Evolutionary conservation across 768 basidiomycete species (phyloP).

Genomic region (Mycena amicta): DNA sequence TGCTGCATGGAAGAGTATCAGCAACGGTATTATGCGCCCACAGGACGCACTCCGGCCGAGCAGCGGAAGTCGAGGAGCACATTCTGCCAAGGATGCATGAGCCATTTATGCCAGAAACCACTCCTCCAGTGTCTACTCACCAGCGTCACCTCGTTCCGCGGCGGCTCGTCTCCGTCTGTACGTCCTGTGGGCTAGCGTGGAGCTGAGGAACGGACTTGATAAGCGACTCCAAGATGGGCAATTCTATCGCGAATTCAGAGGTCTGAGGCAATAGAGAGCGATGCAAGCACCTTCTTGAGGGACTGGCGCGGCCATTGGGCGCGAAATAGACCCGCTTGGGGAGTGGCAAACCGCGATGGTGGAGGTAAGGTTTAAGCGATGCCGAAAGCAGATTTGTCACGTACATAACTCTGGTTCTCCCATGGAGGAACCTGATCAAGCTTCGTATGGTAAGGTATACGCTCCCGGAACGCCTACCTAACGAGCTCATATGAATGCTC

Average conservation of each 20-base stretch:
- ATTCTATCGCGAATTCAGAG: neutral
- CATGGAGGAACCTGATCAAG: too few relatives aligned
- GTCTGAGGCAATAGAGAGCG: neutral
- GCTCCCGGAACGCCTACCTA: too few relatives aligned
- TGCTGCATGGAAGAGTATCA: slow-evolving; percentile 49
- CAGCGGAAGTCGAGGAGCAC: neutral
- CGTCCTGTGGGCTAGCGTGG: neutral
- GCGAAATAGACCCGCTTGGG: neutral
- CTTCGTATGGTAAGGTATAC: too few relatives aligned
- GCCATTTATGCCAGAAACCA: neutral
- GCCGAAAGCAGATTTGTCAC: too few relatives aligned
- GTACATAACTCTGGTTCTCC: too few relatives aligned
- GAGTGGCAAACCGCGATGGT: neutral
- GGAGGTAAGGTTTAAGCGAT: neutral
- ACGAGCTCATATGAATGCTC: too few relatives aligned
- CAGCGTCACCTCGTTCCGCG: neutral
- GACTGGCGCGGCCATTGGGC: neutral
- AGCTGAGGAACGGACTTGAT: neutral
- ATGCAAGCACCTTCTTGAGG: neutral
- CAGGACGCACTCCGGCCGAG: slow-evolving; percentile 22
- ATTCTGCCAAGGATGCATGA: neutral
- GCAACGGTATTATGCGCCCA: slow-evolving; percentile 16
- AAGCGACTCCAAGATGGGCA: neutral
- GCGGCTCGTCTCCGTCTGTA: neutral
- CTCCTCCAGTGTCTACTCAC: neutral